Evolutionary conservation across 1,284 basidiomycete species (phyloP).

Genomic region (Ustilago lituana): DNA sequence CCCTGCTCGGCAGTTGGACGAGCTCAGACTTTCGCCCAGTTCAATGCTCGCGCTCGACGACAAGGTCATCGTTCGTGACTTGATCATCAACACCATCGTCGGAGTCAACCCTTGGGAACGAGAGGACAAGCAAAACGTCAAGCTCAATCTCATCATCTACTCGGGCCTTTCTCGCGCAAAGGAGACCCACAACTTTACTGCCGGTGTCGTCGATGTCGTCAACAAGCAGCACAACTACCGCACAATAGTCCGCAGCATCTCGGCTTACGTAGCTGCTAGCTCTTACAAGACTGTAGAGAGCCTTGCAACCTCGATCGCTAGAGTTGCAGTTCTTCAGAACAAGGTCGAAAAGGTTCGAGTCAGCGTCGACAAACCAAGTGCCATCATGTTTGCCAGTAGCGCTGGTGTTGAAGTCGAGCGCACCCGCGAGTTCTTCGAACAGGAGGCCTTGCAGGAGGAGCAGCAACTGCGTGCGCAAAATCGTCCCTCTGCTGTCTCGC

Average conservation of each 20-base stretch:
- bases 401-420: conserved; percentile 75
- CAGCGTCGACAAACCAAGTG: conserved; percentile 79
- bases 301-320: conserved; percentile 75
- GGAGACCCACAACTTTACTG: conserved; percentile 14
- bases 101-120: conserved; percentile 81
- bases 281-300: conserved; percentile 80
- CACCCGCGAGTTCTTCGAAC: conserved; percentile 67
- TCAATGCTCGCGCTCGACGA: conserved; percentile 47
- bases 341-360: conserved; percentile 68
- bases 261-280: conserved; percentile 70
- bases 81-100: conserved; percentile 75
- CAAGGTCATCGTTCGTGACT: conserved; percentile 70
- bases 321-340: conserved; percentile 69
- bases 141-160: conserved; percentile 72
- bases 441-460: conserved; percentile 37
- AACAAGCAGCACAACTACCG: conserved; percentile 47
- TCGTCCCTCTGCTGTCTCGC: no score
- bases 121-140: conserved; percentile 76
- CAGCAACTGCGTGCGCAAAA: conserved; percentile 15
- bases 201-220: conserved; percentile 48
- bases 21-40: conserved; percentile 39
- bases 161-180: conserved; percentile 43
- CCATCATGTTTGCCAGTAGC: conserved; percentile 76
- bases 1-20: conserved; percentile 16
- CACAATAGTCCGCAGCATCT: conserved; percentile 58